Conservation (phyloP, 2,329 filamentous ascomycete species). For the Didymella arachidicola region DNA sequence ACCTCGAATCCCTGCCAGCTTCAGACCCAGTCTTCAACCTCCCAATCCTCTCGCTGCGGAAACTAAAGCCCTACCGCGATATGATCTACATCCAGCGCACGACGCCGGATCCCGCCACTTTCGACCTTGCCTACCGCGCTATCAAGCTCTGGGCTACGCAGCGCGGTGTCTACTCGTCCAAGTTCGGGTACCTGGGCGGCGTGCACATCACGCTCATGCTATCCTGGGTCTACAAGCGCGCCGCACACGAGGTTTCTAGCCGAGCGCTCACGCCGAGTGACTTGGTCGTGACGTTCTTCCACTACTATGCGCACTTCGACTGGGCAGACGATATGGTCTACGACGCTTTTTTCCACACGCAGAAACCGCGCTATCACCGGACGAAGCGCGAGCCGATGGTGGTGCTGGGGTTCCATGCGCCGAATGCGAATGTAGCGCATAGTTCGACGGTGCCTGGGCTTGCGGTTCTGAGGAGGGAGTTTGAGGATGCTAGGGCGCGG, state of each 20-base stretch:
- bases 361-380: constrained; percentile 58
- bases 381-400: constrained; percentile 67
- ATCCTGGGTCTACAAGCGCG: constrained; percentile 64
- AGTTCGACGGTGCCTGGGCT: constrained; percentile 63
- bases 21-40: constrained; percentile 65
- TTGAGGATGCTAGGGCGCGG: constrained; percentile 56
- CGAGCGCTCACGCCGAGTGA: constrained; percentile 57
- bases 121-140: constrained; percentile 65
- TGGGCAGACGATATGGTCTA: constrained; percentile 65
- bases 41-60: constrained; percentile 63
- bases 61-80: constrained; percentile 71
- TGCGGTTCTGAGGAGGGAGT: constrained; percentile 60
- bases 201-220: constrained; percentile 71
- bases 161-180: constrained; percentile 69
- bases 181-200: constrained; percentile 70
- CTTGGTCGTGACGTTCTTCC: constrained; percentile 67
- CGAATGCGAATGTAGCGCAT: constrained; percentile 66
- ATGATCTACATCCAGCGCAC: constrained; percentile 67
- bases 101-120: constrained; percentile 66
- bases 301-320: constrained; percentile 67
- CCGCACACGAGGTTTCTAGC: constrained; percentile 29
- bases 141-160: constrained; percentile 69
- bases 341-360: constrained; percentile 64
- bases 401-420: constrained; percentile 68
- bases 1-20: constrained; percentile 54